Evolutionary conservation across 306 rosid species (phyloP).

Genomic region (Styphnolobium japonicum): DNA sequence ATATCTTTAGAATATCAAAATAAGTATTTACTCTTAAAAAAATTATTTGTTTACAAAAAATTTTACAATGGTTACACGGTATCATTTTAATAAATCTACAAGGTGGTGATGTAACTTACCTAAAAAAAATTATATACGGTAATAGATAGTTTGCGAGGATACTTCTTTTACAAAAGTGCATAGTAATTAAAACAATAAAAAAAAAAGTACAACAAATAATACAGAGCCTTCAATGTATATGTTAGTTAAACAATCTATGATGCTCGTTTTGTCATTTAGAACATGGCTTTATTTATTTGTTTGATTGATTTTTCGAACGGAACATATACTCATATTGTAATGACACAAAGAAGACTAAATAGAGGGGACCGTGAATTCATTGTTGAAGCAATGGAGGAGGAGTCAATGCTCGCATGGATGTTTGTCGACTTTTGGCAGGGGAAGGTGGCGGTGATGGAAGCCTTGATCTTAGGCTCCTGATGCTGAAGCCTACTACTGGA

Average conservation of each 20-base stretch:
- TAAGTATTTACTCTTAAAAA: no score
- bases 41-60: no score
- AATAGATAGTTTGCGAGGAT: no score
- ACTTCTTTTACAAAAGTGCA: not conserved
- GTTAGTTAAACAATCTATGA: no score
- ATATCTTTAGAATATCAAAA: no score
- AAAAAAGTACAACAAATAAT: no score
- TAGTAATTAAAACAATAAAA: not conserved
- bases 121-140: no score
- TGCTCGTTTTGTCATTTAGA: not conserved
- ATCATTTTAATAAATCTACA: no score
- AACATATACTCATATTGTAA: not conserved
- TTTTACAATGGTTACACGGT: no score
- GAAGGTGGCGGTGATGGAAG: constrained; percentile 22
- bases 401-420: not conserved
- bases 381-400: not conserved
- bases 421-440: not conserved
- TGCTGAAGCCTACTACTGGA: not conserved
- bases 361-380: not conserved
- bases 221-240: no score
- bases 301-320: not conserved
- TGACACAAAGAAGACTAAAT: not conserved
- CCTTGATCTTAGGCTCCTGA: not conserved
- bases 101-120: no score
- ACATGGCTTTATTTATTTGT: not conserved